phyloP scores from a whole-genome alignment of 441 rosid species.

The Aleurites moluccanus region DNA sequence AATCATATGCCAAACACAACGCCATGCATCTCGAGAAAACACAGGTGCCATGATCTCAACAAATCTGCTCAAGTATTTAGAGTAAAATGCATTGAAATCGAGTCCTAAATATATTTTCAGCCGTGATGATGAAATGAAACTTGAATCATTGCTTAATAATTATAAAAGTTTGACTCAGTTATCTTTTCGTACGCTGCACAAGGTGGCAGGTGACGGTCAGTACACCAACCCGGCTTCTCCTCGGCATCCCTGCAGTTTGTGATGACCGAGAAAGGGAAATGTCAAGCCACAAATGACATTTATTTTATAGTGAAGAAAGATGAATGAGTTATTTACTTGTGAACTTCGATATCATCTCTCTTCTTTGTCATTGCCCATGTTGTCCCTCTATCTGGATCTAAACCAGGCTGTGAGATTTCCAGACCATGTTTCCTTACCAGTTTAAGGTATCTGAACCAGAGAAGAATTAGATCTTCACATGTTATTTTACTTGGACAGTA shows the following conservation, averaged over 20 bases:
- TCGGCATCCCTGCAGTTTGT: conserved; percentile 54
- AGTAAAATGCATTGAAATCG: conserved; percentile 2
- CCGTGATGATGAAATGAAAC: not conserved
- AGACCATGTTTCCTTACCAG: conserved; percentile 78
- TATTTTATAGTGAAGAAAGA: not conserved
- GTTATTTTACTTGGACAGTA: conserved; percentile 2
- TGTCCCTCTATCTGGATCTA: conserved; percentile 70
- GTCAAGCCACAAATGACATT: conserved; percentile 19
- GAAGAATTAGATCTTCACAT: not conserved
- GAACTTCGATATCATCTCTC: conserved; percentile 78
- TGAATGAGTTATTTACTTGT: conserved; percentile 53
- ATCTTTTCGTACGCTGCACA: conserved; percentile 85
- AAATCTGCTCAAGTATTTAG: conserved; percentile 49
- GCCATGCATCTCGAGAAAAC: conserved; percentile 93
- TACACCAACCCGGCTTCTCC: conserved; percentile 91
- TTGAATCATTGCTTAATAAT: conserved; percentile 8
- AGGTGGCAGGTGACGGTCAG: conserved; percentile 84
- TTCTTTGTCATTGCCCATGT: conserved; percentile 99
- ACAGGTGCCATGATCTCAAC: conserved; percentile 99
- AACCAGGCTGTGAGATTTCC: conserved; percentile 98
- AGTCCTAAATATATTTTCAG: not conserved
- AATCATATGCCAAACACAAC: conserved; percentile 95
- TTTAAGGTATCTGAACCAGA: conserved; percentile 57
- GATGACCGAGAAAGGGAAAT: conserved; percentile 15
- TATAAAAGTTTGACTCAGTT: not conserved